Evolutionary conservation across 1,284 basidiomycete species (phyloP), one percentile per base, ranked within the genome.

Genomic region (Coniferiporia sulphurascens): DNA sequence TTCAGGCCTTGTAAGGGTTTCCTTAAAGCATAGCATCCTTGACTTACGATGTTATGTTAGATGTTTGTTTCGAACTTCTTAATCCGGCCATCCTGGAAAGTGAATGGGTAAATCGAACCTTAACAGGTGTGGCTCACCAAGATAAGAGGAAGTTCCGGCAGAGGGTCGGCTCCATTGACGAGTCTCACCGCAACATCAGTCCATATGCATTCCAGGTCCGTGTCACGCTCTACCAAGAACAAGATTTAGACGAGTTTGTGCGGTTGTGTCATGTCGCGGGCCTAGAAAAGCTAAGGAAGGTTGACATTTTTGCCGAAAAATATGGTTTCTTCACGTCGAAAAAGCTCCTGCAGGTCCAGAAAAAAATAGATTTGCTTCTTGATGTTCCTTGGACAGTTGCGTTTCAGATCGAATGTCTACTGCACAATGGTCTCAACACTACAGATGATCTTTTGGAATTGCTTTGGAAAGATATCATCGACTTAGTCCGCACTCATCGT

Each of bases 131-230:
- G 44, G 60, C 69, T 0, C 61, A 64, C 38, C 51, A 65, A 41
- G 78, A 81, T 66, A 69, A 70, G 38, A 65, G 70, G 50, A 81
- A 80, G 63, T 80, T 76, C 64, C 81, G 80, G 48, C 76, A 78
- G 51, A 77, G 87, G 34, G 73, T 88, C 13, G 78, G 80, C 27
- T 74, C 76, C 46, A 65, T 89, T 43, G 75, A 84, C 63, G 71
- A 76, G 32, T 76, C 77, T 4, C 87, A 89, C 63, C 72, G 67
- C 38, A 66, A 70, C 12, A 76, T 88, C 44, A 81, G 85, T 0
- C 80, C 85, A 9, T 89, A 85, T 66, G 84, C 84, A 4, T 79
- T 82, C 57, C 84, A 89, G 52, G 67, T 89, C 27, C 83, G 87
- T n/a, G 65, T 89, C 48, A 67, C 82, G 10, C 74, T 89, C 1